Conservation (phyloP, 129 eudicot genomes). For the Artemisia argyi region DNA sequence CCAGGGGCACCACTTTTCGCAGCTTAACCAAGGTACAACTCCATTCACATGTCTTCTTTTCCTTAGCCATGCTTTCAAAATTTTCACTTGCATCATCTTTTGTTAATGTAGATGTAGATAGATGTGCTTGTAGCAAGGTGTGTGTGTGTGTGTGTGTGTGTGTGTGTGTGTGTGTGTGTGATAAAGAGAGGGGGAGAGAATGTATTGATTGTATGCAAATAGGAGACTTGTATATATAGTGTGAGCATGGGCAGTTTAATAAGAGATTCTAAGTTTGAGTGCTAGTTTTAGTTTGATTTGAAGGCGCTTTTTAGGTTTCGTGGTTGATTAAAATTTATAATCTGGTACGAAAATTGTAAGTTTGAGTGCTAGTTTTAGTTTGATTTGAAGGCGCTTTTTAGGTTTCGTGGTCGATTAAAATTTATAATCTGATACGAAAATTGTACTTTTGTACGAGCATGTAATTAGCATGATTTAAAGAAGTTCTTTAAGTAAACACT, state of each 20-base stretch:
- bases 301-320: background rate
- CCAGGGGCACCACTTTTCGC: constrained; percentile 34
- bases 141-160: background rate
- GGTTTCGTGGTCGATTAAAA: background rate
- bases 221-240: constrained; percentile 25
- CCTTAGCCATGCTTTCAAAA: constrained; percentile 39
- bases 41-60: constrained; percentile 27
- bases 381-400: background rate
- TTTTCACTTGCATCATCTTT: constrained; percentile 37
- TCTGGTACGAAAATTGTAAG: background rate
- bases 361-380: background rate
- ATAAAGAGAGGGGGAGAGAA: background rate
- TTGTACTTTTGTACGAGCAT: constrained; percentile 17
- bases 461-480: constrained; percentile 20
- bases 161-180: background rate
- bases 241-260: constrained; percentile 6
- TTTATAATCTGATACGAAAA: constrained; percentile 14
- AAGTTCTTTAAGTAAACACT: constrained; percentile 14
- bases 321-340: background rate
- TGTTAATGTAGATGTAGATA: background rate
- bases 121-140: background rate
- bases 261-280: constrained; percentile 3
- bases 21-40: constrained; percentile 23
- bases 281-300: background rate
- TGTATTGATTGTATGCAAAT: constrained; percentile 29